Evolutionary conservation across 768 basidiomycete genomes (phyloP).

Genomic region (Chalciporus pseudorubinellus): DNA sequence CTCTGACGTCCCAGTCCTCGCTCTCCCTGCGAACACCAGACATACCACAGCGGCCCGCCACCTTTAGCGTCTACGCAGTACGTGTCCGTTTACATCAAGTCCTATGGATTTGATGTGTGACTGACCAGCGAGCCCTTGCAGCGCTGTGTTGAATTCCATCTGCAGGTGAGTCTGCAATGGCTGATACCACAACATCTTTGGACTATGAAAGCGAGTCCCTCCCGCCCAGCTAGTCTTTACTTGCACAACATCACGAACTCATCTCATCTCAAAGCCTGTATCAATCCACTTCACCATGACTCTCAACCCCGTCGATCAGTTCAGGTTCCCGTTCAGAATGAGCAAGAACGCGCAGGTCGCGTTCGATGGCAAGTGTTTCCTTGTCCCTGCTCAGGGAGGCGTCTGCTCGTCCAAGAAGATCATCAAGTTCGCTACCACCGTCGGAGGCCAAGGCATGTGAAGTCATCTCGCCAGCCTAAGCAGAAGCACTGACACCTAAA

Average conservation of each 20-base stretch:
- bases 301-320: slow-evolving; percentile 7
- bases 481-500: not conserved
- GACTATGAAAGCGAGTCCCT: slow-evolving; percentile 8
- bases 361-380: not conserved
- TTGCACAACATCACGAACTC: too few relatives aligned
- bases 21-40: too few relatives aligned
- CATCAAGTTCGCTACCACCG: slow-evolving; percentile 6
- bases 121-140: not conserved
- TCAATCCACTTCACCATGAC: slow-evolving; percentile 8
- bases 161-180: slow-evolving; percentile 4
- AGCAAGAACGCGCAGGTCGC: not conserved
- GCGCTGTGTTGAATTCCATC: too few relatives aligned
- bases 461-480: not conserved
- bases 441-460: slow-evolving; percentile 8
- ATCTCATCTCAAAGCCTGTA: not conserved
- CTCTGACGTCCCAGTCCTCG: too few relatives aligned
- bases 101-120: too few relatives aligned
- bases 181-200: slow-evolving; percentile 1
- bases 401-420: not conserved
- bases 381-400: not conserved
- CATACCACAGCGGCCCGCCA: too few relatives aligned
- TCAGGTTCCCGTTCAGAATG: slow-evolving; percentile 12
- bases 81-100: too few relatives aligned
- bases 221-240: not conserved
- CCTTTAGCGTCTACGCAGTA: too few relatives aligned